Evolutionary conservation across 1,284 basidiomycete species (phyloP).

Genomic region (Cutaneotrichosporon mucoides): DNA sequence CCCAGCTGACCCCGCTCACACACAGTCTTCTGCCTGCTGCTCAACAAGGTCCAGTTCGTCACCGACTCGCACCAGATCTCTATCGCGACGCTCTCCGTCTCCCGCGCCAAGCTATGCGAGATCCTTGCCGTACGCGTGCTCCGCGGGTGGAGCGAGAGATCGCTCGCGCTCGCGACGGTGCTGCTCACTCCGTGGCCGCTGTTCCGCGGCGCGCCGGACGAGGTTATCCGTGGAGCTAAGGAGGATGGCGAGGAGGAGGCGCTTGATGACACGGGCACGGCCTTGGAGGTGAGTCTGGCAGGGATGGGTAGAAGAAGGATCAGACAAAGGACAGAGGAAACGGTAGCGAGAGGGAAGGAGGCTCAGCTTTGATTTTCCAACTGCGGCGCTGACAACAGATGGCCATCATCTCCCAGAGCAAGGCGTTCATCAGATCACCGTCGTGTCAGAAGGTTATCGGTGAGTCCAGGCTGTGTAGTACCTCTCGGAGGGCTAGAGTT

Average conservation of each 20-base stretch:
- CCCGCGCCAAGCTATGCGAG: constrained; percentile 79
- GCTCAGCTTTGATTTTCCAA: neutral
- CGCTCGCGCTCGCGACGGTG: constrained; percentile 70
- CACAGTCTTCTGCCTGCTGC: constrained; percentile 75
- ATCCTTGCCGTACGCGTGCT: constrained; percentile 78
- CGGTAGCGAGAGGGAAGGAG: too few relatives aligned
- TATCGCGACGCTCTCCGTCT: constrained; percentile 61
- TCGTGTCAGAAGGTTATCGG: constrained; percentile 82
- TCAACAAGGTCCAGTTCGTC: constrained; percentile 83
- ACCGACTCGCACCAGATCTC: constrained; percentile 59
- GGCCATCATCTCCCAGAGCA: constrained; percentile 78
- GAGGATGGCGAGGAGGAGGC: constrained; percentile 63
- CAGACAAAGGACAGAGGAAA: neutral
- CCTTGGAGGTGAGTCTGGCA: constrained; percentile 59
- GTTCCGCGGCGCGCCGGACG: constrained; percentile 72
- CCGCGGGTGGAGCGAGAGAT: constrained; percentile 68
- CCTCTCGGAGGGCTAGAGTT: too few relatives aligned
- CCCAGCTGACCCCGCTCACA: neutral
- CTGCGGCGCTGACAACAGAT: constrained; percentile 47
- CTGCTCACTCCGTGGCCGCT: constrained; percentile 84
- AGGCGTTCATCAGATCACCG: constrained; percentile 78
- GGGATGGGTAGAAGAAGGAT: too few relatives aligned
- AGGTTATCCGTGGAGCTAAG: constrained; percentile 59
- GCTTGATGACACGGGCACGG: constrained; percentile 76
- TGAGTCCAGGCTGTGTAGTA: constrained; percentile 17